Evolutionary conservation across 805 yeast genomes (phyloP), one percentile per base, ranked within the genome.

Genomic region (Starmerella sp.): DNA sequence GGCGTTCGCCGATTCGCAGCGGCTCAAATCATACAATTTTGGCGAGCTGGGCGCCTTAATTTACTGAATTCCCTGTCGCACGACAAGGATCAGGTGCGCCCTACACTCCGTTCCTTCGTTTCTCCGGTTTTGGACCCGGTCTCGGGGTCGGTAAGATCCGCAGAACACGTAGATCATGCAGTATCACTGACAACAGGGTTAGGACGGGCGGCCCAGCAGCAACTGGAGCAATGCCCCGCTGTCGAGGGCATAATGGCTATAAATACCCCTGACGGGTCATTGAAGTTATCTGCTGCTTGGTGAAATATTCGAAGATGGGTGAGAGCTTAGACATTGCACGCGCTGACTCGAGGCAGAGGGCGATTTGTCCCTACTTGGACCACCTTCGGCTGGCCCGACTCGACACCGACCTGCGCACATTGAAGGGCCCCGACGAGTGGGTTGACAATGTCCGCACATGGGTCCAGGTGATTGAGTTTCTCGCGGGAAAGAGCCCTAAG

Each of bases 401-500:
- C 17, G 49, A 46, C 39, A 17, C 31, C 6, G 49, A 46, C 31
- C 30, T 11, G 37, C 49, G 49, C 9, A 39, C n/a, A 11, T 8
- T 17, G 39, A 34, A 34, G 39, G 39, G 49, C 49, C n/a, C 28
- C 38, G 49, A 32, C 17, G 49, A 46, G 49, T 46, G 49, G 49
- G 22, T 46, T 17, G 49, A 46, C 49, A 46, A 46, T 29, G 39
- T 46, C 14, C 14, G 15, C 3, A 34, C 39, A 5, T 46, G 49
- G 49, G 39, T 46, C 3, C 37, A 46, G 30, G 15, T 17, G 1
- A 13, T 46, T 46, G 30, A 39, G 9, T 46, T 13, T n/a, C 14
- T 46, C 6, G 49, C 49, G 10, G 49, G 49, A 30, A n/a, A 46
- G 39, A 34, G 11, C 9, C 14, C 6, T 28, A 13, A 46, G 15